A percentile compares a stretch with the other conserved stretches of the same genome.
Conservation (phyloP, 345 rosid species). For the Eucalyptus regnans region DNA sequence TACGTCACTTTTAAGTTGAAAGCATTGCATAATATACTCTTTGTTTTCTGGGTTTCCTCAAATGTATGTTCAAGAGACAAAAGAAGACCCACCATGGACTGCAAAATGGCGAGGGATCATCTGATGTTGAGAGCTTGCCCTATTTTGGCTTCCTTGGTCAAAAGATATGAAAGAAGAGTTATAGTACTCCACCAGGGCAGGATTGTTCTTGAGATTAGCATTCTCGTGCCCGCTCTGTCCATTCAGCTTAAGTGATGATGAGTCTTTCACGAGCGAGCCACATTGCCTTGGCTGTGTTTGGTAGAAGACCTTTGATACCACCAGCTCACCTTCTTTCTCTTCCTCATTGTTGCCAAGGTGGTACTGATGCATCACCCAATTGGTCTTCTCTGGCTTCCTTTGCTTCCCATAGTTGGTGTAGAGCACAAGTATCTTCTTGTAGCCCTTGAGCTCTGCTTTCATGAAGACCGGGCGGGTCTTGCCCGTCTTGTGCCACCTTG, state of each 20-base stretch:
- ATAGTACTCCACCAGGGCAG: constrained; percentile 32
- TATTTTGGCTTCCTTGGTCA: constrained; percentile 45
- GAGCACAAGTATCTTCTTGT: constrained; percentile 89
- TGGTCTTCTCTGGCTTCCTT: constrained; percentile 89
- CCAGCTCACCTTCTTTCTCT: constrained; percentile 94
- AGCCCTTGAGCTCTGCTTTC: constrained; percentile 58
- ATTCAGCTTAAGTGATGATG: constrained; percentile 23
- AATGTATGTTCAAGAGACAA: constrained; percentile 25
- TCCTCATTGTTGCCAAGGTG: constrained; percentile 86
- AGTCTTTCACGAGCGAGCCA: constrained; percentile 12
- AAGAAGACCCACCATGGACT: constrained; percentile 53
- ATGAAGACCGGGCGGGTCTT: constrained; percentile 75
- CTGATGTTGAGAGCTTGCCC: constrained; percentile 25
- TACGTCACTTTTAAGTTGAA: not conserved
- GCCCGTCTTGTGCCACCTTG: constrained; percentile 98
- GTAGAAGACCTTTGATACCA: constrained; percentile 88
- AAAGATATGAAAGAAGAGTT: constrained; percentile 55
- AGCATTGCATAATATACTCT: not conserved
- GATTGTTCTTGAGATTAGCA: constrained; percentile 10
- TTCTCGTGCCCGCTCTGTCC: constrained; percentile 15
- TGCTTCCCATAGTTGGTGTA: constrained; percentile 96
- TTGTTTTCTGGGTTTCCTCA: not conserved
- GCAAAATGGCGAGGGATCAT: constrained; percentile 41
- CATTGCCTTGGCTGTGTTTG: constrained; percentile 99
- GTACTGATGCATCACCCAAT: constrained; percentile 99